Evolutionary conservation across 2,329 filamentous ascomycete genomes (phyloP).

Genomic region (Lasiodiplodia sp.): DNA sequence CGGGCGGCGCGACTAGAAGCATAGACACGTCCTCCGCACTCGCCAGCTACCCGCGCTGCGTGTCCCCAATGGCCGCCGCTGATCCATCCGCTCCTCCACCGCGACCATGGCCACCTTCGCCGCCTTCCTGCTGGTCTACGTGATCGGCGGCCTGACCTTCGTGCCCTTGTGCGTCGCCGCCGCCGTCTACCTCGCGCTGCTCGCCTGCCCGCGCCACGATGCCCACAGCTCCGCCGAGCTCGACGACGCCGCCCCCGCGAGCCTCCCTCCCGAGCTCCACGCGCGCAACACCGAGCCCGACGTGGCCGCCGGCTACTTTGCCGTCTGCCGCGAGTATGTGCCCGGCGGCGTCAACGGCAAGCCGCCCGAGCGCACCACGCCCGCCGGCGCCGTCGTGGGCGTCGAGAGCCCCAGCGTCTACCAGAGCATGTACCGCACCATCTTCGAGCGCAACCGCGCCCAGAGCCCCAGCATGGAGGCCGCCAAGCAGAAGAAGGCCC

Average conservation of each 20-base stretch:
- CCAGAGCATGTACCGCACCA: constrained; percentile 95
- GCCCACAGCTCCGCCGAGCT: constrained; percentile 63
- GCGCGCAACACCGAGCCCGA: constrained; percentile 69
- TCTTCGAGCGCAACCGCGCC: constrained; percentile 80
- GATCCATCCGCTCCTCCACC: constrained; percentile 11
- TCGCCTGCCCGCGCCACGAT: constrained; percentile 66
- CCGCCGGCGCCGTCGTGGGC: constrained; percentile 78
- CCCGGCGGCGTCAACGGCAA: constrained; percentile 92
- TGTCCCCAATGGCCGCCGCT: constrained; percentile 27
- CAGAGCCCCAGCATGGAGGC: constrained; percentile 62
- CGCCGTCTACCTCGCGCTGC: constrained; percentile 71
- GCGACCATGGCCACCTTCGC: constrained; percentile 46
- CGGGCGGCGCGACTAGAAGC: not conserved
- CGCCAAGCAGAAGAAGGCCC: constrained; percentile 62
- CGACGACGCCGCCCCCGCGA: constrained; percentile 42
- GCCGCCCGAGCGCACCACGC: constrained; percentile 84
- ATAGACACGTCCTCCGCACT: not conserved
- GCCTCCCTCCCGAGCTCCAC: constrained; percentile 69
- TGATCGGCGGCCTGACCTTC: constrained; percentile 88
- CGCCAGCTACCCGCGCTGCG: constrained; percentile 12
- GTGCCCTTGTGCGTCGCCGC: constrained; percentile 72
- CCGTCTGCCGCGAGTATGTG: constrained; percentile 91
- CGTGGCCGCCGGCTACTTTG: constrained; percentile 89
- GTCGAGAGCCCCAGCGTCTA: constrained; percentile 92
- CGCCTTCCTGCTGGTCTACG: constrained; percentile 75